Percentiles rank a stretch among this genome's conserved stretches.
Conservation (phyloP, 345 rosid species). For the Carallia pectinifolia region DNA sequence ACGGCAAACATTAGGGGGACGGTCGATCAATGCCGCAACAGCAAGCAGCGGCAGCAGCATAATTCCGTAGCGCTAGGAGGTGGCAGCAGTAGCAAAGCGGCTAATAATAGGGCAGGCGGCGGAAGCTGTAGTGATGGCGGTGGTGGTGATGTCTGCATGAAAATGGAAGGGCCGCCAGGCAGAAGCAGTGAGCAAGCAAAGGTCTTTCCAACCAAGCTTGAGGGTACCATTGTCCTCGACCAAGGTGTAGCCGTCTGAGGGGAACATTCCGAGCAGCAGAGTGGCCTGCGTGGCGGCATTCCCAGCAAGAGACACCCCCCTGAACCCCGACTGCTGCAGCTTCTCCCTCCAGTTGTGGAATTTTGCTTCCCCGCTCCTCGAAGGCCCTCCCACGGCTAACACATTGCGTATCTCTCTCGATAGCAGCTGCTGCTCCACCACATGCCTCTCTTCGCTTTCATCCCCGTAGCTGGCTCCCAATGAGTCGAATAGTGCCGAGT, state of each 20-base stretch:
- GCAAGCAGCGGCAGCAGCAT: no score
- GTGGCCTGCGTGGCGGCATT: slow-evolving; percentile 96
- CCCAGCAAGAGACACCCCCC: slow-evolving; percentile 74
- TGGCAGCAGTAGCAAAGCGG: slow-evolving; percentile 12
- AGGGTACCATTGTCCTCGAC: slow-evolving; percentile 90
- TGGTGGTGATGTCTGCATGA: background rate
- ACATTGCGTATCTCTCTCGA: slow-evolving; percentile 92
- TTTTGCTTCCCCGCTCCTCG: slow-evolving; percentile 66
- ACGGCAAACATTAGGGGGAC: no score
- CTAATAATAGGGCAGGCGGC: slow-evolving; percentile 12
- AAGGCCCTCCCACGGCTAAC: slow-evolving; percentile 83
- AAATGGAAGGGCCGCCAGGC: slow-evolving; percentile 80
- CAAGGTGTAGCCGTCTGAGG: slow-evolving; percentile 89
- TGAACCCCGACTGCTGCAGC: slow-evolving; percentile 81
- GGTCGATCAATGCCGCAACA: no score
- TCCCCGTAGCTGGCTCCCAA: slow-evolving; percentile 93
- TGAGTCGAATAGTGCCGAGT: slow-evolving; percentile 91
- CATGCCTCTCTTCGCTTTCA: slow-evolving; percentile 97
- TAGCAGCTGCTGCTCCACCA: slow-evolving; percentile 90
- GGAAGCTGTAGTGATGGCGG: background rate
- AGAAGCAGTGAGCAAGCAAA: slow-evolving; percentile 94
- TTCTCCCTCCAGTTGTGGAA: slow-evolving; percentile 96
- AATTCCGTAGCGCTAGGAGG: no score
- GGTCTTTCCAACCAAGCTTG: slow-evolving; percentile 98
- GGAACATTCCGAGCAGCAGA: slow-evolving; percentile 84